Conservation (phyloP, 148 eudicot species). For the Vaccinium macrocarpon region DNA sequence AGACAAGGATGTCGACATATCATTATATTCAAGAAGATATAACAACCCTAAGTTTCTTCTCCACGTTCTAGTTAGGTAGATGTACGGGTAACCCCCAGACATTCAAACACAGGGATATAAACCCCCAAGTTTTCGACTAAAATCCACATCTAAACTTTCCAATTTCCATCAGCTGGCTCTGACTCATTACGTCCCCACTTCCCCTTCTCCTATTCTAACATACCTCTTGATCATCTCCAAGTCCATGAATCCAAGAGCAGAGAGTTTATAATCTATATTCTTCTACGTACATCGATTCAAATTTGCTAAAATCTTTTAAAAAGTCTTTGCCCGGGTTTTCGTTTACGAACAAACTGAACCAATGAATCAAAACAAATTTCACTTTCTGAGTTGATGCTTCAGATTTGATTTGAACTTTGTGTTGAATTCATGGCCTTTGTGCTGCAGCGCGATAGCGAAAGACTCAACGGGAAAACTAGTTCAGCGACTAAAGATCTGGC, state of each 20-base stretch:
- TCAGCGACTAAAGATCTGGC: not conserved
- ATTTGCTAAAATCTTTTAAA: not conserved
- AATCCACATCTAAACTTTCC: not conserved
- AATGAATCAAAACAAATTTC: not conserved
- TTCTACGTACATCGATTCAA: not conserved
- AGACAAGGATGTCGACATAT: not conserved
- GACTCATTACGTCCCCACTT: not conserved
- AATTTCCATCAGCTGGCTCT: not conserved
- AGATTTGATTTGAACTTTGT: not conserved
- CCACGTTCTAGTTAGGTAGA: not conserved
- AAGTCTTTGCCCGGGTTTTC: not conserved
- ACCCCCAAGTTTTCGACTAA: not conserved
- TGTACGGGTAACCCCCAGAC: not conserved
- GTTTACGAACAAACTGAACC: not conserved
- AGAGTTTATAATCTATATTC: not conserved
- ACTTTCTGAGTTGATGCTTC: not conserved
- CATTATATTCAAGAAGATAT: not conserved
- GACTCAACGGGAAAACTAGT: not conserved
- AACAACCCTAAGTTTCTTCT: not conserved
- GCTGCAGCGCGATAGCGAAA: not conserved
- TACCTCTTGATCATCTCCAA: not conserved
- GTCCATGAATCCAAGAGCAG: not conserved
- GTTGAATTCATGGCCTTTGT: not conserved
- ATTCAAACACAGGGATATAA: not conserved
- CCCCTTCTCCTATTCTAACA: not conserved